Evolutionary conservation across 2,329 filamentous ascomycete genomes (phyloP).

Genomic region (Dactylellina sp.): DNA sequence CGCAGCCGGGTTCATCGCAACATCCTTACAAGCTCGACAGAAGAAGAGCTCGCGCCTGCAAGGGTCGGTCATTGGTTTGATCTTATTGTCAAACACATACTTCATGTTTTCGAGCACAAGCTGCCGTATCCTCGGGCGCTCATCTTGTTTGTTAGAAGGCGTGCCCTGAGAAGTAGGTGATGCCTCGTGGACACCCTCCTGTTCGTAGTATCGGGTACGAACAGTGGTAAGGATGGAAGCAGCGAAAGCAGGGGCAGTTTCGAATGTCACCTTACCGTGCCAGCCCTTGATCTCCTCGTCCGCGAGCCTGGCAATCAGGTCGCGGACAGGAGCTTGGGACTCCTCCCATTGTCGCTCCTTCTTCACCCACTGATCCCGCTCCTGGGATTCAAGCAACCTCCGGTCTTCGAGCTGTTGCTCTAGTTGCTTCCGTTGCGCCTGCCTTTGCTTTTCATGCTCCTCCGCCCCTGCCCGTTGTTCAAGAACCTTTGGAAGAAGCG

Average conservation of each 20-base stretch:
- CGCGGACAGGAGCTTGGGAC: conserved; percentile 74
- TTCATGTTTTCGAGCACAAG: conserved; percentile 87
- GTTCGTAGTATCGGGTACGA: conserved; percentile 74
- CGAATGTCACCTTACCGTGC: conserved; percentile 73
- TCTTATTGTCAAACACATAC: conserved; percentile 82
- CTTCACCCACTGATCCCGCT: conserved; percentile 70
- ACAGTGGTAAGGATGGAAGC: conserved; percentile 77
- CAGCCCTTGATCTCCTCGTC: conserved; percentile 78
- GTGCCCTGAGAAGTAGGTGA: conserved; percentile 68
- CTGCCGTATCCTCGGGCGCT: conserved; percentile 62
- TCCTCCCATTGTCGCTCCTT: conserved; percentile 78
- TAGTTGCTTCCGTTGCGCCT: conserved; percentile 66
- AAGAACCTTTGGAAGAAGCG: conserved; percentile 75
- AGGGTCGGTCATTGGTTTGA: conserved; percentile 76
- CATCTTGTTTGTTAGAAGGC: conserved; percentile 11
- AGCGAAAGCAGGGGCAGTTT: conserved; percentile 76
- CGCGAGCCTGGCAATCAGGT: conserved; percentile 74
- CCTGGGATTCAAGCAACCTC: conserved; percentile 66
- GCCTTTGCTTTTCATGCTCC: conserved; percentile 67
- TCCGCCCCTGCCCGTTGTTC: conserved; percentile 76
- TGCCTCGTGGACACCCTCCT: conserved; percentile 61
- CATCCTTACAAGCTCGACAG: conserved; percentile 72
- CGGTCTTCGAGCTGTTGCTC: conserved; percentile 63
- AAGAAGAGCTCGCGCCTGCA: conserved; percentile 79
- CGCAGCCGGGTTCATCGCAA: conserved; percentile 43